Base-by-base conservation (phyloP, 257 asterid genomes). In the Cruciata laevipes region DNA sequence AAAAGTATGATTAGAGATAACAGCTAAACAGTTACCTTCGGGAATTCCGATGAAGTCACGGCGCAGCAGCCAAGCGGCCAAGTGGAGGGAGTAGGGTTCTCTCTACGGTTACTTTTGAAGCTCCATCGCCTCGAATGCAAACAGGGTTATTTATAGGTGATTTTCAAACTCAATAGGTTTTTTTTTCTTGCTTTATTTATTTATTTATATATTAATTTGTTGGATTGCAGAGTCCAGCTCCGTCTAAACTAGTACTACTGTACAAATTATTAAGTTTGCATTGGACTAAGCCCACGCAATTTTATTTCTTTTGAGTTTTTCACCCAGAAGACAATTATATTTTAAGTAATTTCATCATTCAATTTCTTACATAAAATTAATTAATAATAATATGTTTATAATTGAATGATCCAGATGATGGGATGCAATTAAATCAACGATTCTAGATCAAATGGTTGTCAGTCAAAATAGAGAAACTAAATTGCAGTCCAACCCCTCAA, bases 51-150 rank as follows among this genome's bases (percentile, higher is more conserved):
- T 57, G 62, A 57, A 21, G 60, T 21, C 30, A 55, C 60, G 12
- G 7, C 6, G 62, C 62, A 57, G 31, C 31, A 13, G 62, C 20
- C 31, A 11, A 14, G 20, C 32, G 32, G 3, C 20, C 55, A 47
- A 47, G 62, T 16, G 62, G 62, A n/a, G 27, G 31, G 25, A 20
- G 60, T 53, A 53, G 60, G 60, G 60, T 53, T 47, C 55, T 53
- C 27, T 53, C 60, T 53, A 53, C 60, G 60, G 60, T 53, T 53
- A 53, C 60, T 53, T 53, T 53, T 53, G 60, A n/a, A 53, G 27
- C 20, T 20, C 20, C 7, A 49, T 49, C 8, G 21, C 10, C 4
- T 53, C 20, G 25, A 13, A 53, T 53, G 24, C 60, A 1, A 53
- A 53, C 60, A 14, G 30, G 27, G 20, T 53, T 53, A 14, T 53